These are phyloP conservation scores for Gardenia jasminoides DNA, from an alignment of 257 asterid species.

Conservation along the genomic window DNA sequence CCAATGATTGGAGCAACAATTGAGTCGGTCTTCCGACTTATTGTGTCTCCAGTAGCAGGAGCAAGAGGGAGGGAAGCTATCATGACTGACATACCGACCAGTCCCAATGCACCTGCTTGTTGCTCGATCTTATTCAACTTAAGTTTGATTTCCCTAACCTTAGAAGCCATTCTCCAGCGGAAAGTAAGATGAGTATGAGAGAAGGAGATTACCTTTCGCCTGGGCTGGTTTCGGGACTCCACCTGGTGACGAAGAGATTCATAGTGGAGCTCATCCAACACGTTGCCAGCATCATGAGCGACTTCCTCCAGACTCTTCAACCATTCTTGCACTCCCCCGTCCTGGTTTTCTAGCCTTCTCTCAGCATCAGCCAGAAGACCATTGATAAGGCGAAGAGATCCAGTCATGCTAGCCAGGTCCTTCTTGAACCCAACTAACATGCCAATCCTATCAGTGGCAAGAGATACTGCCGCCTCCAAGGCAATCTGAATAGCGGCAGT, in stretches of 20 bases:
- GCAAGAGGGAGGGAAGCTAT: not conserved
- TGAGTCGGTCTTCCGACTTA: not conserved
- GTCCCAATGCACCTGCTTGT: not conserved
- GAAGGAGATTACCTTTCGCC: not conserved
- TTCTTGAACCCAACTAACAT: not conserved
- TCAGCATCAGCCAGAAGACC: not conserved
- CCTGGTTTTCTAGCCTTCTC: not conserved
- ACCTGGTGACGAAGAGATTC: not conserved
- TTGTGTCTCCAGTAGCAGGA: not conserved
- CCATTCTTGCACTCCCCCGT: not conserved
- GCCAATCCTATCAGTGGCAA: not conserved
- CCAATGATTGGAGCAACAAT: not conserved
- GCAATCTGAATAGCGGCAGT: not conserved
- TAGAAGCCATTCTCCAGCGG: constrained; percentile 1
- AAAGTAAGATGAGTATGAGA: too few species aligned
- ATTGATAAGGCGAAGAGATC: not conserved
- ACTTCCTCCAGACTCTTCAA: not conserved
- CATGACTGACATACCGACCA: not conserved
- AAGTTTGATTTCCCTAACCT: constrained; percentile 9
- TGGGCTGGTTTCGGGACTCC: not conserved
- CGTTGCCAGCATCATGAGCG: too few species aligned
- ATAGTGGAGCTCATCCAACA: not conserved
- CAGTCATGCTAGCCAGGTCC: not conserved
- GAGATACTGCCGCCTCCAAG: not conserved
- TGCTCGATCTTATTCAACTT: constrained; percentile 1